Base-by-base conservation (phyloP, 306 rosid species). In the Vachellia pachyceras region DNA sequence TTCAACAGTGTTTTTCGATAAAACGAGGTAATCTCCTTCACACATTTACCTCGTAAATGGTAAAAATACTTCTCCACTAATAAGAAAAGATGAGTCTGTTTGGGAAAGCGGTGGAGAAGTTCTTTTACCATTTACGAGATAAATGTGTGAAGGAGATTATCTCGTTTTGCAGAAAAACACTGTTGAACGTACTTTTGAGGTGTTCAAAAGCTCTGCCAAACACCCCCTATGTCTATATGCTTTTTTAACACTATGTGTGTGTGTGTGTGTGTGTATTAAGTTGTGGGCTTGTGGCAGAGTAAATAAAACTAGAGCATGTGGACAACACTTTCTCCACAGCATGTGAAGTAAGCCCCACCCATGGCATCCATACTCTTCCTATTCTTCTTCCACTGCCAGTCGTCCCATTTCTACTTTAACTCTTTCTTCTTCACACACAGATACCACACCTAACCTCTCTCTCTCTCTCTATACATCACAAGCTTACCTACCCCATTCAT, bases 281-380 rank as follows among this genome's bases (percentile, higher is more conserved):
- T 20, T 55, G 63, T 20, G 23, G 58, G 25, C 3, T 55, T 3
- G 13, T 20, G 29, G 12, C 0, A 55, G 63, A 20, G 10, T 55
- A 55, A 20, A 55, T 20, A 20, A 71, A 67, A 69, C 23, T 15
- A 22, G 0, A 77, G 71, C 87, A 89, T 69, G 88, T 79, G 90
- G 72, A 67, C 73, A 7, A 82, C 82, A 80, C 77, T 84, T 77
- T 86, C 60, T 33, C 36, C 77, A 64, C 15, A 40, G 35, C 78
- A 79, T 63, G 78, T 50, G 50, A 70, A 36, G 47, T 6, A 66
- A 65, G 75, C 75, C 86, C 82, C 89, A 76, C 77, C 18, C 40
- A 23, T 64, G 50, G 60, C 82, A 10, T 42, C 72, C 82, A 10
- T 42, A 67, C 35, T 22, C 75, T 72, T 70, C 52, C 18, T 29